Conservation (phyloP, 139 green algal genomes). For the Chlorella sp. region DNA sequence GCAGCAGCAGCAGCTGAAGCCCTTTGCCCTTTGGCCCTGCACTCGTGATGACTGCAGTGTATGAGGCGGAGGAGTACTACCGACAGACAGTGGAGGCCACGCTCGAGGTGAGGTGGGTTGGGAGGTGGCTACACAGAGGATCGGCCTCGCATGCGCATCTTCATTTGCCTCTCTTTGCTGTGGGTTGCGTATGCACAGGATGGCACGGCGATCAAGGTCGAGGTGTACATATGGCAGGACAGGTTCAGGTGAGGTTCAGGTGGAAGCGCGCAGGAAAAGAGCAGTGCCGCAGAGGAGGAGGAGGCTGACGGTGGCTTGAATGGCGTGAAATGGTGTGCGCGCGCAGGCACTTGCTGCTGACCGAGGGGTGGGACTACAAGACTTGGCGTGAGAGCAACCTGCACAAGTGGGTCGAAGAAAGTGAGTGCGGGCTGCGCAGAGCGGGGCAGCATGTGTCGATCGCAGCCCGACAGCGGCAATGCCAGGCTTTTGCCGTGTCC, state of each 20-base stretch:
- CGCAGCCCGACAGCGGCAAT: too few relatives aligned
- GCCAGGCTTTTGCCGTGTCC: too few relatives aligned
- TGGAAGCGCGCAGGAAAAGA: too few relatives aligned
- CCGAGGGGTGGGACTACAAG: background rate
- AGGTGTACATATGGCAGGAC: background rate
- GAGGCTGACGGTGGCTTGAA: too few relatives aligned
- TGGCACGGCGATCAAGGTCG: background rate
- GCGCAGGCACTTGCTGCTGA: background rate
- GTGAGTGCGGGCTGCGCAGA: background rate
- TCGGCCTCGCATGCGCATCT: too few relatives aligned
- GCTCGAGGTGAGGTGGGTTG: background rate
- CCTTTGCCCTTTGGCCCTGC: too few relatives aligned
- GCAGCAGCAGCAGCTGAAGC: too few relatives aligned
- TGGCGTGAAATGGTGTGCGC: too few relatives aligned
- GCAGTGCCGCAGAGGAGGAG: too few relatives aligned
- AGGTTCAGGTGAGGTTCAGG: background rate
- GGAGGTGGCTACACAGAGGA: background rate
- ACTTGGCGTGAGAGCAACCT: background rate
- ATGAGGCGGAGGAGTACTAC: background rate
- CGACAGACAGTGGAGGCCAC: background rate
- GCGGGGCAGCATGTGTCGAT: too few relatives aligned
- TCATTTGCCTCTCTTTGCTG: too few relatives aligned
- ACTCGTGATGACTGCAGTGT: background rate
- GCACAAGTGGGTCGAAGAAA: background rate
- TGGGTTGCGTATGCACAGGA: background rate